These are phyloP conservation scores for Trametes sanguinea DNA, from an alignment of 768 basidiomycete genomes.

Conservation along the genomic window DNA sequence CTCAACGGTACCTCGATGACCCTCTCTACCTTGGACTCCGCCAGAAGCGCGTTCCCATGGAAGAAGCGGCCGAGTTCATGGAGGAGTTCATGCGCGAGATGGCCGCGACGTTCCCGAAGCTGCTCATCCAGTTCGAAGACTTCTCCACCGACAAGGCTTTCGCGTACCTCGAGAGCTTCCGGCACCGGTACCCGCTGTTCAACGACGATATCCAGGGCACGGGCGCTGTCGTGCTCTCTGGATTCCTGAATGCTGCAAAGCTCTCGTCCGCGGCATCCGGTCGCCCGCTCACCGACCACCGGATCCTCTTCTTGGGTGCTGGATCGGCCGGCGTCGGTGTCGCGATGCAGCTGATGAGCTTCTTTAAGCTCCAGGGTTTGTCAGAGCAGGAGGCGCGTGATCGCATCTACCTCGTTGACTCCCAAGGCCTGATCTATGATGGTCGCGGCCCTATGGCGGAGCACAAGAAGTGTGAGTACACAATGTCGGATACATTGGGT, in stretches of 20 bases:
- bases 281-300: conserved; percentile 66
- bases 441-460: conserved; percentile 71
- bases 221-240: conserved; percentile 88
- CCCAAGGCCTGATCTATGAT: conserved; percentile 81
- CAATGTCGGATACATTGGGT: no score
- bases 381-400: conserved; percentile 73
- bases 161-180: conserved; percentile 75
- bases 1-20: conserved; percentile 73
- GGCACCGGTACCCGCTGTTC: conserved; percentile 75
- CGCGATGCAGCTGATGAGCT: conserved; percentile 83
- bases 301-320: conserved; percentile 91
- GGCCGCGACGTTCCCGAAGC: conserved; percentile 69
- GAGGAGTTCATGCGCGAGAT: conserved; percentile 92
- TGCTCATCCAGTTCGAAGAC: conserved; percentile 91
- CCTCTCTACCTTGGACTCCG: conserved; percentile 89
- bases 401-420: conserved; percentile 83
- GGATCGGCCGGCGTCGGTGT: conserved; percentile 94
- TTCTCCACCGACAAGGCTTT: conserved; percentile 94
- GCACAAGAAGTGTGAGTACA: conserved; percentile 74
- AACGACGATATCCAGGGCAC: conserved; percentile 93
- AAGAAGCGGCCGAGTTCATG: conserved; percentile 80
- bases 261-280: conserved; percentile 74
- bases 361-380: conserved; percentile 82
- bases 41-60: conserved; percentile 62
- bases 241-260: conserved; percentile 86